Conservation (phyloP, 192 early-diverging fungal genomes). For the Coemansia asiatica region DNA sequence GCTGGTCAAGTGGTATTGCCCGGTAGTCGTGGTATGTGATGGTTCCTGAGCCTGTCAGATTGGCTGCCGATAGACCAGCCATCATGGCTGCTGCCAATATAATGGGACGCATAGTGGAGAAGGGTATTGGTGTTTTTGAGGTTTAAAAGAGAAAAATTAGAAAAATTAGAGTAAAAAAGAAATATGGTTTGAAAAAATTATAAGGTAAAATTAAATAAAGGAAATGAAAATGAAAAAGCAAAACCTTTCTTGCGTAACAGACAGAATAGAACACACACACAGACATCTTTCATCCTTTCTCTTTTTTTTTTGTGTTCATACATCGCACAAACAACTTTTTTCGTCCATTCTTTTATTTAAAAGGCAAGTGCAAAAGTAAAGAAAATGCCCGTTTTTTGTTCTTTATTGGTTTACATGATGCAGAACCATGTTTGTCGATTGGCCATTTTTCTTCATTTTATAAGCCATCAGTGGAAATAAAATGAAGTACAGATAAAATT, state of each 20-base stretch:
- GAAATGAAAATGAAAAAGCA: background rate
- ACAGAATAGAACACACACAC: background rate
- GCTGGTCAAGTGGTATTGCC: constrained; percentile 28
- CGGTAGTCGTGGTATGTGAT: constrained; percentile 57
- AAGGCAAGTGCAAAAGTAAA: background rate
- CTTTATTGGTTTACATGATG: too few species aligned
- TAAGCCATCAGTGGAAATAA: background rate
- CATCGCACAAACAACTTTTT: too few species aligned
- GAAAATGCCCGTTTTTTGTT: background rate
- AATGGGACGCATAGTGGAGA: too few species aligned
- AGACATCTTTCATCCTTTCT: too few species aligned
- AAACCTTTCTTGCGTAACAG: background rate
- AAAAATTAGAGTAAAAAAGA: background rate
- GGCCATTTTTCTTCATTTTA: too few species aligned
- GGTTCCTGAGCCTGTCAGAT: constrained; percentile 37
- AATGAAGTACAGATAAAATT: background rate
- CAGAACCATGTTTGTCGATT: too few species aligned
- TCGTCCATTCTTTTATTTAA: background rate
- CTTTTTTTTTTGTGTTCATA: too few species aligned
- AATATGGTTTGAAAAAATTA: background rate
- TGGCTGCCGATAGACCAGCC: constrained; percentile 12
- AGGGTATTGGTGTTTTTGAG: too few species aligned
- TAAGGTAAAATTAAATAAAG: background rate
- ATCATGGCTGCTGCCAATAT: constrained; percentile 4
- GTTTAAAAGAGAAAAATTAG: background rate